Evolutionary conservation across 257 asterid genomes (phyloP).

Genomic region (Solanum corneliomulleri): DNA sequence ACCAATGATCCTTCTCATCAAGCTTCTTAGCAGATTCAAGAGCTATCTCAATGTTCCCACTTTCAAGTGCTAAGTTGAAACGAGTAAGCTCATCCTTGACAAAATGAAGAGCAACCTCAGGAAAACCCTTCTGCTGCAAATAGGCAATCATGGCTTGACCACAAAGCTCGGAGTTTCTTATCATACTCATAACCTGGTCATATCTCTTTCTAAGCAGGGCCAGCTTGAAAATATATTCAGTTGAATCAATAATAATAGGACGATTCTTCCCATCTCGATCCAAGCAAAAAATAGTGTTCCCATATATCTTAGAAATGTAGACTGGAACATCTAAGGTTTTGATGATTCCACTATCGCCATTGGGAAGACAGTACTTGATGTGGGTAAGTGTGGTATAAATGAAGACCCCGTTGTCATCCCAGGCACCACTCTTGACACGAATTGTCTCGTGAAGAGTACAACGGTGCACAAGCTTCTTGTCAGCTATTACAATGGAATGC

Average conservation of each 20-base stretch:
- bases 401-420: constrained; percentile 98
- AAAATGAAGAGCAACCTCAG: constrained; percentile 93
- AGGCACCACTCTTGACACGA: constrained; percentile 97
- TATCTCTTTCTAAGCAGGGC: constrained; percentile 63
- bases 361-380: constrained; percentile 94
- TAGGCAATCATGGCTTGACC: constrained; percentile 99
- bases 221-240: constrained; percentile 78
- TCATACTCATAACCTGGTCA: constrained; percentile 97
- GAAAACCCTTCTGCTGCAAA: constrained; percentile 98
- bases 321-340: constrained; percentile 89
- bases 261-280: constrained; percentile 95
- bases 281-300: constrained; percentile 85
- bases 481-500: constrained; percentile 93
- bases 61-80: constrained; percentile 85
- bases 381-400: constrained; percentile 87
- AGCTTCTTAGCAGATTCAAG: constrained; percentile 82
- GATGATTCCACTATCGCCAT: constrained; percentile 94
- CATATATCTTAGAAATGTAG: constrained; percentile 75
- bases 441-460: constrained; percentile 98
- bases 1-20: constrained; percentile 91
- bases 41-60: constrained; percentile 93
- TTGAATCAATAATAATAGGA: constrained; percentile 82
- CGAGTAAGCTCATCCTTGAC: constrained; percentile 92
- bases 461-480: constrained; percentile 81
- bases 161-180: constrained; percentile 82